These are phyloP conservation scores for Galerina sulciceps DNA, from an alignment of 768 basidiomycete genomes.

Conservation along the genomic window DNA sequence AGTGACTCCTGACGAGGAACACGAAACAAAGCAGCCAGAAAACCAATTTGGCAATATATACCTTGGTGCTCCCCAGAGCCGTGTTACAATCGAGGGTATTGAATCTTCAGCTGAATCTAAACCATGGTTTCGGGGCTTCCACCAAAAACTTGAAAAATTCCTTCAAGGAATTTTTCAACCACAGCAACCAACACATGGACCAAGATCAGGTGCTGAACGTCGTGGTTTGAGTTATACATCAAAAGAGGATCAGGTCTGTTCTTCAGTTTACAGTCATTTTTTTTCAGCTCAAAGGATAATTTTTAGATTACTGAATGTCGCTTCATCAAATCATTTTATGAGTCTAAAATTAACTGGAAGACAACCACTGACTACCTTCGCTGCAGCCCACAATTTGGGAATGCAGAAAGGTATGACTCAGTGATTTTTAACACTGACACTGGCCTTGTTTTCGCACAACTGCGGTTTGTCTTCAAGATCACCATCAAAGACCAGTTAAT, in stretches of 20 bases:
- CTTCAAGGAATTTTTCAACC: no score
- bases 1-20: no score
- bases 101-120: no score
- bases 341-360: conserved; percentile 27
- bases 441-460: background rate
- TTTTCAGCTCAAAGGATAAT: background rate
- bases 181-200: no score
- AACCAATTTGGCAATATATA: no score
- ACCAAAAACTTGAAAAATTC: no score
- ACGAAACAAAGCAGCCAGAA: no score
- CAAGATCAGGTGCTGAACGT: no score
- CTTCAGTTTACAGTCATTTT: background rate
- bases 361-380: conserved; percentile 23
- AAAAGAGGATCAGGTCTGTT: background rate
- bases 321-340: conserved; percentile 29
- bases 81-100: no score
- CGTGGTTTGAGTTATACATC: background rate
- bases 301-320: conserved; percentile 22
- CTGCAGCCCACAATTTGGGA: conserved; percentile 29
- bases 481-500: background rate
- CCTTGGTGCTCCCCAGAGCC: no score
- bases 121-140: no score
- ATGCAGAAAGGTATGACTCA: conserved; percentile 25
- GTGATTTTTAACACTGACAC: conserved; percentile 26
- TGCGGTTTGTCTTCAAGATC: background rate